Evolutionary conservation across 805 yeast genomes (phyloP), one percentile per base, ranked within the genome.

Genomic region (Wickerhamiella azyma): DNA sequence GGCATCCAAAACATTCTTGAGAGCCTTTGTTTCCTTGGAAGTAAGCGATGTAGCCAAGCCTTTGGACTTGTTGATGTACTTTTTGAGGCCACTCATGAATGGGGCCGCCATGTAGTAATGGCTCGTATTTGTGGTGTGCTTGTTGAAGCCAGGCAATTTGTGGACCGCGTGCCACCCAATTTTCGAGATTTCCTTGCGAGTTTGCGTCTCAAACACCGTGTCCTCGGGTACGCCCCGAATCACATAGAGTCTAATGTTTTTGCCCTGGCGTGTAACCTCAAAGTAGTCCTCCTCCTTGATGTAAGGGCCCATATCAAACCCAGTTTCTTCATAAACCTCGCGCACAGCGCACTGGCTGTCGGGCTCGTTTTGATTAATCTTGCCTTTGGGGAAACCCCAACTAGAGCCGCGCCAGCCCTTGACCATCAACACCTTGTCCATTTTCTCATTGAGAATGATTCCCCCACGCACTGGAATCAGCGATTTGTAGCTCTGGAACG

Each of bases 381-480:
- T 92, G 5, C 99, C 99, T 61, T 95, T 71, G 5, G 99, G 99
- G 58, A 92, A 92, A 7, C 95, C 82, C 97, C 97, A 92, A 1
- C 81, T 65, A n/a, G 71, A 60, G 28, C 67, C 64, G 52, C 84
- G 94, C 42, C 79, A 77, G 3, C 96, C 96, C 58, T 84, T 79
- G 5, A 92, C 94, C 52, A 92, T 65, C 26, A 94, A 59, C 9
- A 85, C 67, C 58, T 83, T 85, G 47, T 77, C 74, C 66, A 85
- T 61, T 29, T 71, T 73, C 45, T 72, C 68, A 59, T 85, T 86
- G 56, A 92, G 72, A 45, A 94, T 68, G 8, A 95, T 95, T 39
- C 89, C 92, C 28, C 99, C 99, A 56, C 99, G 72, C 1, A 92
- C 99, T 0, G 99, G 99, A 48, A 92, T 89, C 2, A 81, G 76